Evolutionary conservation across 2,329 filamentous ascomycete species (phyloP).

Genomic region (Teratosphaeria destructans): DNA sequence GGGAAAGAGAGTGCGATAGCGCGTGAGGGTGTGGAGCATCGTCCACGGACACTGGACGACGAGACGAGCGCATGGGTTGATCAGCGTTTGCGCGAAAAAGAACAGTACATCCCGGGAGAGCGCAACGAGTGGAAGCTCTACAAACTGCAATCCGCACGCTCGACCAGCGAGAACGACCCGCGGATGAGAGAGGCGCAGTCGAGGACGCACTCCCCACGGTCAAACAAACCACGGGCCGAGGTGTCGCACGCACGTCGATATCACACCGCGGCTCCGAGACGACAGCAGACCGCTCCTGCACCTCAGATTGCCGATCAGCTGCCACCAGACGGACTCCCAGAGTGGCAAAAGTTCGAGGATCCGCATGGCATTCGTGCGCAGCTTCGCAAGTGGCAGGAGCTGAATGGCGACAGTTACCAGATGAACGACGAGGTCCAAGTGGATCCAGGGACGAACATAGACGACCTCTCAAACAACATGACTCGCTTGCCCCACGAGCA

Average conservation of each 20-base stretch:
- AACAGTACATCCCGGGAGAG: not conserved
- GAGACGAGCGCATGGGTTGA: not conserved
- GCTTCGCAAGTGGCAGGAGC: conserved; percentile 34
- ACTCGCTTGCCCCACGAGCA: conserved; percentile 21
- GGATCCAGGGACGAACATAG: not conserved
- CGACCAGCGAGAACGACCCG: not conserved
- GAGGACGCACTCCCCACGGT: not conserved
- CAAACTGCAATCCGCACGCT: not conserved
- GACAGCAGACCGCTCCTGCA: not conserved
- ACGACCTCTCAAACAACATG: conserved; percentile 14
- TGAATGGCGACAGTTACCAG: conserved; percentile 22
- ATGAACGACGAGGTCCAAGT: not conserved
- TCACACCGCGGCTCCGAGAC: not conserved
- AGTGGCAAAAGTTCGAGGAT: not conserved
- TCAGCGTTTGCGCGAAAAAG: not conserved
- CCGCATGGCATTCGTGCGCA: conserved; percentile 25
- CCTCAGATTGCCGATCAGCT: not conserved
- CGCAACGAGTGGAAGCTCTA: not conserved
- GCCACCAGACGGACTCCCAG: not conserved
- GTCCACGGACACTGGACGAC: not conserved
- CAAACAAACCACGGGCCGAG: not conserved
- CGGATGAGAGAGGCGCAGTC: not conserved
- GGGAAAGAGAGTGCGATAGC: not conserved
- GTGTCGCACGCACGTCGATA: not conserved
- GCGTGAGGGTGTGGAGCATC: not conserved